Percentiles rank a stretch among this genome's conserved stretches.
Evolutionary conservation across 2,329 filamentous ascomycete species (phyloP).

Genomic region (Fusarium nisikadoi): DNA sequence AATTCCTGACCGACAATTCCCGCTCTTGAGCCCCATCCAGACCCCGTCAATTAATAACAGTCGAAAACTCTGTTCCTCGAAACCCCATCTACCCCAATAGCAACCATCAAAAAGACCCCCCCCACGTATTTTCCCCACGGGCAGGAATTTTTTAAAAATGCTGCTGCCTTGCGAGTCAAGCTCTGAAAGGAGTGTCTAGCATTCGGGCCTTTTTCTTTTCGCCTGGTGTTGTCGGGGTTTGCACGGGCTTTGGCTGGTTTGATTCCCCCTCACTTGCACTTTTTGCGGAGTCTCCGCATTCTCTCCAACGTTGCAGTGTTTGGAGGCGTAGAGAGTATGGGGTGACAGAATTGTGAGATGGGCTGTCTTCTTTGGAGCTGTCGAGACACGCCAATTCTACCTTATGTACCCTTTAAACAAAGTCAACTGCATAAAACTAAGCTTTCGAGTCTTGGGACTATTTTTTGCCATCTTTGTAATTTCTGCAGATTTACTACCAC

Average conservation of each 20-base stretch:
- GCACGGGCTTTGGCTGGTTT: neutral
- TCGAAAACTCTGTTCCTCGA: neutral
- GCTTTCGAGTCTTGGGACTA: too few species aligned
- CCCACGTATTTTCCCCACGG: slow-evolving; percentile 24
- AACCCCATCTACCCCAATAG: neutral
- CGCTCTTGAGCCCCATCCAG: neutral
- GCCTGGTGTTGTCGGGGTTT: neutral
- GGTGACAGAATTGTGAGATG: neutral
- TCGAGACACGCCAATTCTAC: too few species aligned
- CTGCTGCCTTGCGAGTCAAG: slow-evolving; percentile 3
- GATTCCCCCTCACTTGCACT: slow-evolving; percentile 6
- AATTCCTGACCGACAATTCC: neutral
- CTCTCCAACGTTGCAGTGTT: slow-evolving; percentile 24
- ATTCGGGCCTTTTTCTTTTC: slow-evolving; percentile 22
- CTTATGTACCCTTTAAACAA: too few species aligned
- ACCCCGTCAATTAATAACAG: neutral
- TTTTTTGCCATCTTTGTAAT: too few species aligned
- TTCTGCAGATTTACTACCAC: too few species aligned
- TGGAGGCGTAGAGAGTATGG: neutral
- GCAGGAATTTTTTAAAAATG: slow-evolving; percentile 2
- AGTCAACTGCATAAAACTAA: too few species aligned
- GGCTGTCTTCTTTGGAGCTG: neutral
- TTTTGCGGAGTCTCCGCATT: slow-evolving; percentile 38
- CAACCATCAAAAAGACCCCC: neutral
- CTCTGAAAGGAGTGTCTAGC: neutral